Percentiles rank a stretch among this genome's conserved stretches.
Conservation (phyloP, 495 filamentous ascomycete species). For the Podospora comata region DNA sequence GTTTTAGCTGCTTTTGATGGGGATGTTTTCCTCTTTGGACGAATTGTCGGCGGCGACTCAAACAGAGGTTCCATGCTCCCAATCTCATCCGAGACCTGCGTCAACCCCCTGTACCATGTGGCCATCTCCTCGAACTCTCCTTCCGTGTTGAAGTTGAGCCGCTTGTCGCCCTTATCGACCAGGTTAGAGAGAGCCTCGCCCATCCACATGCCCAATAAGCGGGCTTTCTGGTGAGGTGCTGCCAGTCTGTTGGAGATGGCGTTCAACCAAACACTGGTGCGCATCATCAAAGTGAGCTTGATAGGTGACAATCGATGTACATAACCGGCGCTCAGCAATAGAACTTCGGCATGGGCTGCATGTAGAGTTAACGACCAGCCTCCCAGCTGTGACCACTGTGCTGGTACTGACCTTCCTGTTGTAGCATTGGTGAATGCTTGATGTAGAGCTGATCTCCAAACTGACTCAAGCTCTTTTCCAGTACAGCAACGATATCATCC, state of each 20-base stretch:
- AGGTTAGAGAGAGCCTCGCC: constrained; percentile 78
- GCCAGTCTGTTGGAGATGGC: constrained; percentile 84
- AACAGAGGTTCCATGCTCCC: constrained; percentile 56
- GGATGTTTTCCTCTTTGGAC: constrained; percentile 11
- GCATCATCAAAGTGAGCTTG: constrained; percentile 60
- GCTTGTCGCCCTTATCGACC: constrained; percentile 68
- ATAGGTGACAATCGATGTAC: constrained; percentile 59
- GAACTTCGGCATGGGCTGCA: constrained; percentile 69
- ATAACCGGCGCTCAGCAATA: constrained; percentile 76
- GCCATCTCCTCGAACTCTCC: constrained; percentile 72
- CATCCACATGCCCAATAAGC: constrained; percentile 87
- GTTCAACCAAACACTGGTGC: constrained; percentile 68
- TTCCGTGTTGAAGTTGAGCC: constrained; percentile 79
- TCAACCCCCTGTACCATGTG: constrained; percentile 69
- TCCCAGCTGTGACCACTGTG: background rate
- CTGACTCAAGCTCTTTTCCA: constrained; percentile 64
- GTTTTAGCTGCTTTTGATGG: background rate
- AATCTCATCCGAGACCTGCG: constrained; percentile 58
- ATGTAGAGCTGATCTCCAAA: constrained; percentile 88
- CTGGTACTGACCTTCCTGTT: constrained; percentile 72
- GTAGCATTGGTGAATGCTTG: constrained; percentile 71
- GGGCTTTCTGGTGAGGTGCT: constrained; percentile 66
- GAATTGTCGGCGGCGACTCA: constrained; percentile 3
- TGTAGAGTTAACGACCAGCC: constrained; percentile 30
- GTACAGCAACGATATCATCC: constrained; percentile 51